Percentiles rank a stretch among this genome's conserved stretches.
Conservation (phyloP, 495 filamentous ascomycete genomes). For the Aspergillus avenaceus region DNA sequence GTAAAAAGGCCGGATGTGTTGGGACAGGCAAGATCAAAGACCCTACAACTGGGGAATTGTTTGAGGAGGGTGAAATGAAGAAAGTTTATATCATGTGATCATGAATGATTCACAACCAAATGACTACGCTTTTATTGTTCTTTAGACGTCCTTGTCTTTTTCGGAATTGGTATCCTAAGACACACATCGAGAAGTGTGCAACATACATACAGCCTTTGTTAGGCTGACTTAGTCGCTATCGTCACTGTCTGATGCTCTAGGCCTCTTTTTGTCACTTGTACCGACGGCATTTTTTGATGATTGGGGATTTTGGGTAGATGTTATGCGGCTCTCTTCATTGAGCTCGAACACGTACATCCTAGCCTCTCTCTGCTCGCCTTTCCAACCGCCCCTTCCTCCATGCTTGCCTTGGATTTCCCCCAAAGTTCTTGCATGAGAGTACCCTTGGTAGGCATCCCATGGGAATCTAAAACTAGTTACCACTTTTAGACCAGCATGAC, state of each 20-base stretch:
- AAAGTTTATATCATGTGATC: constrained; percentile 83
- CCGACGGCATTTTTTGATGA: neutral
- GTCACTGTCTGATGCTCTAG: constrained; percentile 40
- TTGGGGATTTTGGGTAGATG: neutral
- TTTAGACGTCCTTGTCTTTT: neutral
- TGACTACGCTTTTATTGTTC: neutral
- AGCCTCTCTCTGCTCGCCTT: constrained; percentile 69
- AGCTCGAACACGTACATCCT: constrained; percentile 76
- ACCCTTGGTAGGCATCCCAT: constrained; percentile 71
- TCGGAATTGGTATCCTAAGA: neutral
- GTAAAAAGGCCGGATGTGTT: constrained; percentile 55
- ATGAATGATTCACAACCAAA: neutral
- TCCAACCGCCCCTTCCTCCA: constrained; percentile 61
- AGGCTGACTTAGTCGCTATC: constrained; percentile 25
- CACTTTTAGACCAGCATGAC: constrained; percentile 73
- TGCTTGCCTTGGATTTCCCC: constrained; percentile 65
- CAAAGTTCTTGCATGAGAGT: constrained; percentile 82
- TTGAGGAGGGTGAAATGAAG: constrained; percentile 55
- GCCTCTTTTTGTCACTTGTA: constrained; percentile 36
- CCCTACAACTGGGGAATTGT: constrained; percentile 70
- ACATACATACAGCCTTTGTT: constrained; percentile 1
- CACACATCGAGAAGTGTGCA: neutral
- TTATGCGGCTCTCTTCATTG: constrained; percentile 46
- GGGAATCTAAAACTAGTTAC: constrained; percentile 75
- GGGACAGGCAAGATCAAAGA: constrained; percentile 69